phyloP scores from a whole-genome alignment of 1,284 basidiomycete species.

The Vanrija pseudolonga region DNA sequence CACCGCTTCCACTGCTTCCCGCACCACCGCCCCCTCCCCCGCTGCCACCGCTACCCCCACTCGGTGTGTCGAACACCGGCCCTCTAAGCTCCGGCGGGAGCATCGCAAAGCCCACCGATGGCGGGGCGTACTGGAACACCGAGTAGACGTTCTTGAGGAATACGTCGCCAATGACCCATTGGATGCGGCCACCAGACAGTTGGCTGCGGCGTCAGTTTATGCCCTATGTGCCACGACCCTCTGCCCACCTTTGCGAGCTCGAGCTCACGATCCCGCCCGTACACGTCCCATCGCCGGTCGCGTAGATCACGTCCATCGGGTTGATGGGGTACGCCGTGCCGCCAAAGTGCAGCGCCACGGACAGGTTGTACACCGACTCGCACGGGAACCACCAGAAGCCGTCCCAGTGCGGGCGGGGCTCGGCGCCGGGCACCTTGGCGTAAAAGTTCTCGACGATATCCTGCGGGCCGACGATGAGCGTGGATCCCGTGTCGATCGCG shows the following conservation, averaged over 20 bases:
- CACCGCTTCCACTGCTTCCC: no score
- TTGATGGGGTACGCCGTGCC: slow-evolving; percentile 59
- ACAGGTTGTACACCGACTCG: slow-evolving; percentile 55
- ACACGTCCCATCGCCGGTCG: no score
- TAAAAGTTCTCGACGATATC: slow-evolving; percentile 63
- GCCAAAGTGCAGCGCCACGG: slow-evolving; percentile 65
- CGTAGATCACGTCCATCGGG: no score
- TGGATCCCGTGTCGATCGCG: slow-evolving; percentile 69
- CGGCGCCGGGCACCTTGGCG: slow-evolving; percentile 69
- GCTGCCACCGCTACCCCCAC: no score
- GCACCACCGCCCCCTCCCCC: no score
- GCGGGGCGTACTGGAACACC: slow-evolving; percentile 69
- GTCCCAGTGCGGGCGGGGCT: slow-evolving; percentile 61
- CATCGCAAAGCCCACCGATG: slow-evolving; percentile 78
- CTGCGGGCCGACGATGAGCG: slow-evolving; percentile 77
- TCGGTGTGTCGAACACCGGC: no score
- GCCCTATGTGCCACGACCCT: neutral
- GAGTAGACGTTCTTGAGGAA: slow-evolving; percentile 81
- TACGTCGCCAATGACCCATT: slow-evolving; percentile 48
- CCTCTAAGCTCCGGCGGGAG: slow-evolving; percentile 7
- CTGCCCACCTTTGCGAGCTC: no score
- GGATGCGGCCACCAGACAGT: slow-evolving; percentile 11
- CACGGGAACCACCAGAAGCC: slow-evolving; percentile 75
- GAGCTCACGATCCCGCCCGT: neutral
- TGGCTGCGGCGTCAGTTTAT: no score